phyloP scores from a whole-genome alignment of 164 flowering plant species.

The Malania oleifera region DNA sequence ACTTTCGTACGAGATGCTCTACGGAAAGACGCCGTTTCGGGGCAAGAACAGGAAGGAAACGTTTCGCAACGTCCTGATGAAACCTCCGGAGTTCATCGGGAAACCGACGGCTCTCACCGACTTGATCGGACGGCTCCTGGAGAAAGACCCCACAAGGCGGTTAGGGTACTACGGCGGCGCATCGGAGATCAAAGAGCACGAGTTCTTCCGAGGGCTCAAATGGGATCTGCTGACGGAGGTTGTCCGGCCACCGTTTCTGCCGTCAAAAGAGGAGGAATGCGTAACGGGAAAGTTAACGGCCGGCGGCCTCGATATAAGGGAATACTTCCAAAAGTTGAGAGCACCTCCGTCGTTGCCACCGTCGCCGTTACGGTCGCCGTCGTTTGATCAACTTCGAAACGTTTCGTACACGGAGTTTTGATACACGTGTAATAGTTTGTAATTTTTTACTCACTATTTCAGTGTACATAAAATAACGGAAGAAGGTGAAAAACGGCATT shows the following conservation, averaged over 20 bases:
- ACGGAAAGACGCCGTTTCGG: constrained; percentile 83
- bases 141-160: constrained; percentile 70
- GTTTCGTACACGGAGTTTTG: constrained; percentile 55
- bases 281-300: constrained; percentile 13
- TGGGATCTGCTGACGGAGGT: constrained; percentile 83
- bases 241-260: constrained; percentile 76
- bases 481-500: constrained; percentile 17
- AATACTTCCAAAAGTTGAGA: constrained; percentile 39
- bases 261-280: constrained; percentile 35
- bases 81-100: constrained; percentile 58
- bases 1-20: constrained; percentile 77
- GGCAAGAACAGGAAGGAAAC: constrained; percentile 82
- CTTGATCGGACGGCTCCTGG: constrained; percentile 59
- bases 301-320: constrained; percentile 32
- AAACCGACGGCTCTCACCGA: constrained; percentile 52
- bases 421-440: constrained; percentile 15
- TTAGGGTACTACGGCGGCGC: constrained; percentile 72
- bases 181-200: constrained; percentile 67
- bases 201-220: constrained; percentile 57
- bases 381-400: constrained; percentile 17
- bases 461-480: constrained; percentile 18
- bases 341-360: constrained; percentile 32
- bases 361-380: constrained; percentile 34
- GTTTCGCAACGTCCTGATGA: constrained; percentile 48
- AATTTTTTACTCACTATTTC: not conserved